phyloP scores from a whole-genome alignment of 257 asterid genomes.

The Haberlea rhodopensis region DNA sequence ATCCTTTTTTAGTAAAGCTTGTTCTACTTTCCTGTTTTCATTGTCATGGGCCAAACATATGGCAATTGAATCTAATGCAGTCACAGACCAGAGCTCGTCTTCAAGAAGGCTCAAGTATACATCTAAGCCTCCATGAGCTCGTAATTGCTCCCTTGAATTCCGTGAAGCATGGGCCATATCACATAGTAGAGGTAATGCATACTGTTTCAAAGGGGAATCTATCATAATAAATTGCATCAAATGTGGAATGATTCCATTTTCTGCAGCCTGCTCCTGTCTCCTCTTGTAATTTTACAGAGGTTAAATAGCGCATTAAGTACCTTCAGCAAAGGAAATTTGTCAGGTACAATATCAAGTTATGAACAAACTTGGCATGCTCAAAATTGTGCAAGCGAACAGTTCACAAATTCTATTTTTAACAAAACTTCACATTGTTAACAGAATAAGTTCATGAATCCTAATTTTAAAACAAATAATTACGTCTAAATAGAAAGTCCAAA shows the following conservation, averaged over 20 bases:
- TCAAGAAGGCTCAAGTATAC: slow-evolving; percentile 93
- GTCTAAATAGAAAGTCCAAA: too few species aligned
- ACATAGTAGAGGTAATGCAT: slow-evolving; percentile 88
- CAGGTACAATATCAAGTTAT: slow-evolving; percentile 27
- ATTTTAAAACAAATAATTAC: not conserved
- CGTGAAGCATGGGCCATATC: slow-evolving; percentile 99
- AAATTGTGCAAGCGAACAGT: slow-evolving; percentile 1
- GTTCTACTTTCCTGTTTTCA: slow-evolving; percentile 89
- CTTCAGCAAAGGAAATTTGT: slow-evolving; percentile 47
- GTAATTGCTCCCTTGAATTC: slow-evolving; percentile 92
- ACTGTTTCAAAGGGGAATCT: slow-evolving; percentile 85
- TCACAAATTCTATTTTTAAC: not conserved
- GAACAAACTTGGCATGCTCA: slow-evolving; percentile 7
- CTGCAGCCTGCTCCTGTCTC: slow-evolving; percentile 99
- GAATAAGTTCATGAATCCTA: not conserved
- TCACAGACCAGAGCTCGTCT: slow-evolving; percentile 92
- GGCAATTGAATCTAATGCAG: slow-evolving; percentile 97
- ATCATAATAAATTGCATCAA: slow-evolving; percentile 87
- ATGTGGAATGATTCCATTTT: slow-evolving; percentile 97
- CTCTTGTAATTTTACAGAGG: slow-evolving; percentile 96
- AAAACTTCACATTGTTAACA: not conserved
- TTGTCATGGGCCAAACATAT: slow-evolving; percentile 97
- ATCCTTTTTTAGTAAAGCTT: slow-evolving; percentile 82
- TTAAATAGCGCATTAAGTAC: slow-evolving; percentile 94
- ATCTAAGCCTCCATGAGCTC: slow-evolving; percentile 98